Evolutionary conservation across 495 filamentous ascomycete genomes (phyloP).

Genomic region (Tetracladium marchalianum): DNA sequence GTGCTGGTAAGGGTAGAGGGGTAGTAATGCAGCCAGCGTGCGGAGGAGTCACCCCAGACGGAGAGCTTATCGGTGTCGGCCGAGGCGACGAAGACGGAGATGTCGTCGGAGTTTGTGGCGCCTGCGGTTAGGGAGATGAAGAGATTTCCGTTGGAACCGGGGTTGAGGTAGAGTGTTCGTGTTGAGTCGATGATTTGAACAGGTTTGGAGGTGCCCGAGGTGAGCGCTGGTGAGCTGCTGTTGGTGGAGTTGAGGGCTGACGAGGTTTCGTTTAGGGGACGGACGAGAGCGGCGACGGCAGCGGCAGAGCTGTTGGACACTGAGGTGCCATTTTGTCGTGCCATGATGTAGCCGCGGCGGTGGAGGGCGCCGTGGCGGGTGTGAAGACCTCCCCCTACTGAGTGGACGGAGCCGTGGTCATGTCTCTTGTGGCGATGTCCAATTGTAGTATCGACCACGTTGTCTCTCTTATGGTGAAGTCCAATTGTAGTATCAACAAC

Average conservation of each 20-base stretch:
- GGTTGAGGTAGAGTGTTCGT: neutral
- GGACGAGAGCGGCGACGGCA: too few relatives aligned
- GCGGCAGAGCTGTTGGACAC: too few relatives aligned
- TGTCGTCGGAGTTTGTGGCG: neutral
- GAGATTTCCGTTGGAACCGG: constrained; percentile 10
- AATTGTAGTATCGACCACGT: neutral
- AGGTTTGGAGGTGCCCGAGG: neutral
- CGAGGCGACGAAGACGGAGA: constrained; percentile 8
- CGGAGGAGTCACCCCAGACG: constrained; percentile 2
- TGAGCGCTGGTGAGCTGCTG: constrained; percentile 1
- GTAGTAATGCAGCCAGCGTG: constrained; percentile 14
- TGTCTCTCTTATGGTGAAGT: too few relatives aligned
- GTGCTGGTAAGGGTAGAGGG: constrained; percentile 1
- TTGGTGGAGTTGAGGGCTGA: too few relatives aligned
- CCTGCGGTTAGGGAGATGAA: constrained; percentile 1
- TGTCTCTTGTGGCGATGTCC: constrained; percentile 1
- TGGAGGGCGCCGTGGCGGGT: too few relatives aligned
- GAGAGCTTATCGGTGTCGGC: constrained; percentile 2
- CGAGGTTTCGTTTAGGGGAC: too few relatives aligned
- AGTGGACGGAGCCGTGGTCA: neutral
- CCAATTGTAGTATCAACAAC: too few relatives aligned
- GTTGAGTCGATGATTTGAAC: constrained; percentile 3
- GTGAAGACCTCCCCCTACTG: too few relatives aligned
- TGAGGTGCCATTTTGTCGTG: too few relatives aligned
- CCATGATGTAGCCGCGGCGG: too few relatives aligned